A percentile compares a stretch with the other conserved stretches of the same genome.
Conservation (phyloP, 2,329 filamentous ascomycete genomes). For the Pseudogymnoascus sp. region DNA sequence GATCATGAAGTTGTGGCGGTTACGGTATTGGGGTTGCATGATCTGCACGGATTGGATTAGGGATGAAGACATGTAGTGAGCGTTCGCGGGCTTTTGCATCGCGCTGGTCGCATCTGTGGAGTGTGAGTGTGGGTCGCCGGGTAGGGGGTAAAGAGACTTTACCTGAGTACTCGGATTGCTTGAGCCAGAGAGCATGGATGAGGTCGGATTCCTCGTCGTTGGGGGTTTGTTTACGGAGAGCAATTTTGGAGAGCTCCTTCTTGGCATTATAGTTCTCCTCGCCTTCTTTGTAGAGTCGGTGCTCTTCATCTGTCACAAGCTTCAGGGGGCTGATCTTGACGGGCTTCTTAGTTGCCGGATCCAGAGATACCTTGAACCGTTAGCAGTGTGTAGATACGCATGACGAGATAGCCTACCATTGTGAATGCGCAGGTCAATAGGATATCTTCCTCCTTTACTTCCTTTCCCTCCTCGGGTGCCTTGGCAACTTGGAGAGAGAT, state of each 20-base stretch:
- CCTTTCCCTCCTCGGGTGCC: conserved; percentile 46
- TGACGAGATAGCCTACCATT: conserved; percentile 44
- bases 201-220: conserved; percentile 63
- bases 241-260: conserved; percentile 52
- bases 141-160: conserved; percentile 17
- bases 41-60: conserved; percentile 59
- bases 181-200: conserved; percentile 64
- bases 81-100: conserved; percentile 47
- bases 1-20: conserved; percentile 67
- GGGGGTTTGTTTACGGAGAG: conserved; percentile 57
- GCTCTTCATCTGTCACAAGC: conserved; percentile 56
- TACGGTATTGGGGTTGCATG: conserved; percentile 66
- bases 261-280: conserved; percentile 60
- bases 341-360: conserved; percentile 59
- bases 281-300: conserved; percentile 52
- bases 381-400: background rate
- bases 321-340: conserved; percentile 53
- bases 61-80: conserved; percentile 56
- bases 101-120: conserved; percentile 45
- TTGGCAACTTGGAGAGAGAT: conserved; percentile 63
- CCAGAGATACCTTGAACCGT: conserved; percentile 43
- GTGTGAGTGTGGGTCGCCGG: background rate
- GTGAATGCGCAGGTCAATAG: conserved; percentile 67
- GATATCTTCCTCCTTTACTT: conserved; percentile 50
- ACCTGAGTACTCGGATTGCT: conserved; percentile 54